Evolutionary conservation across 108 stramenopile species (phyloP).

Genomic region (Skeletonema grethae): DNA sequence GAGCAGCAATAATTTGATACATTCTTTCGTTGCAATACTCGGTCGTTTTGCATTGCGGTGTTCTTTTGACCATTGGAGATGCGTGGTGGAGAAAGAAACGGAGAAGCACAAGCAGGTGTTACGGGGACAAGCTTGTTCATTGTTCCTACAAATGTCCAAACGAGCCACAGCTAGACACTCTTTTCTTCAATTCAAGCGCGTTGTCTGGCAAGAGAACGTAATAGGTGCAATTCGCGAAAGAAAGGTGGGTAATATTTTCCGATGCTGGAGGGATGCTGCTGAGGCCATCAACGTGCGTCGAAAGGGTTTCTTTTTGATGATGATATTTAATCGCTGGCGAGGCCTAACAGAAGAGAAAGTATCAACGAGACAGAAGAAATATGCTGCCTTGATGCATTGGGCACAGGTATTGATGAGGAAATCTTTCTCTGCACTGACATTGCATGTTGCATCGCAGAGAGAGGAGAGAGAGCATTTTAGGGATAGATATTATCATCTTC

Average conservation of each 20-base stretch:
- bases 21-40: background rate
- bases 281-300: background rate
- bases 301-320: conserved; percentile 30
- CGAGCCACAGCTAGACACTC: background rate
- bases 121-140: background rate
- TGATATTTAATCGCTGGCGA: conserved; percentile 43
- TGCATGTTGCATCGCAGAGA: background rate
- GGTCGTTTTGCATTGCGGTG: conserved; percentile 16
- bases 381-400: conserved; percentile 38
- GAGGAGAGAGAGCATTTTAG: conserved; percentile 13
- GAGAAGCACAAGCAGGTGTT: background rate
- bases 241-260: background rate
- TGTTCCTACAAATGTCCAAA: background rate
- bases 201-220: background rate
- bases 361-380: conserved; percentile 7
- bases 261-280: conserved; percentile 26
- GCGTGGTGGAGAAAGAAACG: background rate
- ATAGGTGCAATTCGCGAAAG: background rate
- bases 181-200: background rate
- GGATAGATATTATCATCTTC: background rate
- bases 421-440: conserved; percentile 18
- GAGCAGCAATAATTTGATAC: background rate
- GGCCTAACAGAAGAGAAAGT: conserved; percentile 22
- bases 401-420: conserved; percentile 8
- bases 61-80: conserved; percentile 19